Base-by-base conservation (phyloP, 768 basidiomycete species). In the Gloeopeniophorella convolvens region DNA sequence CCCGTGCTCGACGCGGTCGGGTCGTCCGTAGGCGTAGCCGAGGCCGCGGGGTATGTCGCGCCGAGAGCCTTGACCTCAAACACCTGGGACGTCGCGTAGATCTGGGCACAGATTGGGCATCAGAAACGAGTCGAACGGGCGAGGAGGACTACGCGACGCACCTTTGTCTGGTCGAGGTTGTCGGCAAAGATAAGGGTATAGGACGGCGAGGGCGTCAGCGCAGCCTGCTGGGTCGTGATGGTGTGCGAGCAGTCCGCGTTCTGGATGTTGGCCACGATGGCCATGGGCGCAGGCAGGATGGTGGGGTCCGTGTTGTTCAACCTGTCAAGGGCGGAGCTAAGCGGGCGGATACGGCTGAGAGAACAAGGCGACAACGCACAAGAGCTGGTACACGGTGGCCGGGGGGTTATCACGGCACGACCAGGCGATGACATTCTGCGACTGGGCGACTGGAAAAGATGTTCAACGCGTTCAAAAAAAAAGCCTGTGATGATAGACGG, bases 21-120 rank as follows among this genome's bases (percentile, higher is more conserved):
- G 4, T 62, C 34, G 23, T 55, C 58, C 4, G 68, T 56, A 18
- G 67, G 61, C 15, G 68, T 62, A 12, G 70, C 64, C 16, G 66
- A 59, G 16, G 76, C 50, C 3, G 64, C 40, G 9, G 82, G 79
- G 59, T 79, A 85, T 11, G 69, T 7, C 30, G 83, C 70, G 42
- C 79, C 79, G 27, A 67, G 53, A 5, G 80, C 61, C 62, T 80
- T 78, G 64, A 89, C 73, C 62, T 79, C 76, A 64, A 89, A 89
- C 4, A 66, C 62, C 48, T 72, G 40, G 23, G 82, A 78, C 31
- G 63, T 60, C 11, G 80, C 79, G 53, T 72, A 85, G 47, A 87
- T 50, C 80, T 88, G 55, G 18, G 13, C 18, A 48, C 42, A 28
- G 33, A 21, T 12, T 42, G 41, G 18, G 13, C n/a, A 41, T 32